Conservation (phyloP, 2,329 filamentous ascomycete genomes). For the Plenodomus lindquistii region DNA sequence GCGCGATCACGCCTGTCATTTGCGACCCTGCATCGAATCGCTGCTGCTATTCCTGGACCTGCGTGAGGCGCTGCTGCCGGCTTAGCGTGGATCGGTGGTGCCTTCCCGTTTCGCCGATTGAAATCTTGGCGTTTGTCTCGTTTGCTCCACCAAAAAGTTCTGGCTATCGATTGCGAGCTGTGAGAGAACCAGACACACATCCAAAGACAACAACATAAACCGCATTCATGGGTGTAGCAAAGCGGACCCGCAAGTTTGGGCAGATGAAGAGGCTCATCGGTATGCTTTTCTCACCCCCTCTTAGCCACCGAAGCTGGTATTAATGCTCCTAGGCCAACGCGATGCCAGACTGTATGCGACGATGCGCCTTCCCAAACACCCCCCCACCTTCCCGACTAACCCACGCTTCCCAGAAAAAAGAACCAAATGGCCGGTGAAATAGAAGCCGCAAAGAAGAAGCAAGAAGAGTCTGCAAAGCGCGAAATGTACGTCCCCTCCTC, state of each 20-base stretch:
- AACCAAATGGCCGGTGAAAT: conserved; percentile 70
- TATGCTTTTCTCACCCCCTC: conserved; percentile 3
- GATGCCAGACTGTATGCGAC: conserved; percentile 68
- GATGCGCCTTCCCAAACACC: conserved; percentile 15
- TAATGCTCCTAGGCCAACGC: conserved; percentile 54
- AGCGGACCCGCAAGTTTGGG: conserved; percentile 91
- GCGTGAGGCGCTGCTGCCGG: neutral
- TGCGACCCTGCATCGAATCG: conserved; percentile 3
- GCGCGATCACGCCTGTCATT: neutral
- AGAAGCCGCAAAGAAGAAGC: conserved; percentile 62
- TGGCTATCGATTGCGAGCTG: neutral
- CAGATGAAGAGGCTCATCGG: conserved; percentile 80
- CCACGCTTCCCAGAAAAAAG: conserved; percentile 59
- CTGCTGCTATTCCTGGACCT: conserved; percentile 8
- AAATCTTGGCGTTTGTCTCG: conserved; percentile 17
- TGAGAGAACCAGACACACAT: neutral
- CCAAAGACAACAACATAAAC: conserved; percentile 8
- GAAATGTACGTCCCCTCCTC: conserved; percentile 62
- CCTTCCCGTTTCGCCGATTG: conserved; percentile 11
- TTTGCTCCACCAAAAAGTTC: conserved; percentile 21
- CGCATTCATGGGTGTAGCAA: conserved; percentile 76
- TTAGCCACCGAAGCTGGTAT: neutral
- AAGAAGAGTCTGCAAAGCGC: conserved; percentile 66
- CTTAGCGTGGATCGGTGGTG: neutral
- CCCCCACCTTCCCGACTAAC: conserved; percentile 1